Percentiles rank a stretch among this genome's conserved stretches.
Conservation (phyloP, 345 rosid species). For the Syzygium aromaticum region DNA sequence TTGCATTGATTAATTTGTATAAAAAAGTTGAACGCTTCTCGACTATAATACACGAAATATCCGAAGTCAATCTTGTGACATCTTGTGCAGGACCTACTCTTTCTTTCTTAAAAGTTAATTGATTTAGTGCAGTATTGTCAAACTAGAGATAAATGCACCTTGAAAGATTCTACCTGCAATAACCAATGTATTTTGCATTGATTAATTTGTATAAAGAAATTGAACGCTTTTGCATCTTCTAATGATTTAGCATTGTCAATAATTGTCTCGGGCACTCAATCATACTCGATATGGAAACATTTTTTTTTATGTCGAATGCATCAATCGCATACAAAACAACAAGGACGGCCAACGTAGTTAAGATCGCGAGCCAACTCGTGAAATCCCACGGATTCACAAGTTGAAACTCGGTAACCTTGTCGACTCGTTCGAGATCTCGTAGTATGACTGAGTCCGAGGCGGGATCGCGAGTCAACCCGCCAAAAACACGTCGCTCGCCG, state of each 20-base stretch:
- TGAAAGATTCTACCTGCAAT: too few species aligned
- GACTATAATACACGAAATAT: not conserved
- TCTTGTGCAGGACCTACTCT: not conserved
- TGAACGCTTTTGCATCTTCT: not conserved
- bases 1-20: too few species aligned
- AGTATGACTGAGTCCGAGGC: not conserved
- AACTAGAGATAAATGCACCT: not conserved
- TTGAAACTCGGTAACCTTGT: not conserved
- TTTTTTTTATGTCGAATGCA: not conserved
- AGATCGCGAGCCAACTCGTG: not conserved
- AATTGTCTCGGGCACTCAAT: not conserved
- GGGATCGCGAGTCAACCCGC: not conserved
- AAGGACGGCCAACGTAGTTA: not conserved
- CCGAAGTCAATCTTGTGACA: not conserved
- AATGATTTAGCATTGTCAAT: not conserved
- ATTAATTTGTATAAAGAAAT: too few species aligned
- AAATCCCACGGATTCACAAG: not conserved
- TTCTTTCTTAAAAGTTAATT: not conserved
- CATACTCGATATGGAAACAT: not conserved
- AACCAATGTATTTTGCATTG: too few species aligned
- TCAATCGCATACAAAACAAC: not conserved
- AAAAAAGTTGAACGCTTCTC: too few species aligned
- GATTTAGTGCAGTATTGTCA: not conserved
- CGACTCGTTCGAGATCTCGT: not conserved
- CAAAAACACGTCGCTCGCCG: not conserved